phyloP scores from a whole-genome alignment of 768 basidiomycete species.

The Russula vinacea region DNA sequence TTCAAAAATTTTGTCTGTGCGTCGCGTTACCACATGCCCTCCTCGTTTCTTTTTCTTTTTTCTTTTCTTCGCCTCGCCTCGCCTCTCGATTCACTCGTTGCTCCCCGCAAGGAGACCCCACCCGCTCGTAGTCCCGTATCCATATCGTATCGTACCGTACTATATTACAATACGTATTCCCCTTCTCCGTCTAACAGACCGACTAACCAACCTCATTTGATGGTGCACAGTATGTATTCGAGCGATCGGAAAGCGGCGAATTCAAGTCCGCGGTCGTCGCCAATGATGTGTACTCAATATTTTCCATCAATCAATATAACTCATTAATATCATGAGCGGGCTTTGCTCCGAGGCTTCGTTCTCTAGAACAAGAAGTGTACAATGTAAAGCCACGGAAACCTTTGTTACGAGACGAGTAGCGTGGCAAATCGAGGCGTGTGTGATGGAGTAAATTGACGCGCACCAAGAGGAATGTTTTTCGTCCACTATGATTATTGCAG shows the following conservation, averaged over 20 bases:
- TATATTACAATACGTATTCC: slow-evolving; percentile 27
- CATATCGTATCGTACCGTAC: slow-evolving; percentile 25
- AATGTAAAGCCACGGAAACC: too few species aligned
- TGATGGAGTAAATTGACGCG: too few species aligned
- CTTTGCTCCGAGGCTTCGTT: too few species aligned
- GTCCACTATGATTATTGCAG: too few species aligned
- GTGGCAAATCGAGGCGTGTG: too few species aligned
- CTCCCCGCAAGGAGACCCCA: slow-evolving; percentile 17
- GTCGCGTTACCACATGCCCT: slow-evolving; percentile 21
- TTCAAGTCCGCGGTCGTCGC: not conserved
- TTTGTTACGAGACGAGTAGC: too few species aligned
- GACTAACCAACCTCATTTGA: slow-evolving; percentile 5
- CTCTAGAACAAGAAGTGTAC: too few species aligned
- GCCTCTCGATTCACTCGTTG: slow-evolving; percentile 19
- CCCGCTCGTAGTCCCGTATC: slow-evolving; percentile 11
- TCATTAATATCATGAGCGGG: too few species aligned
- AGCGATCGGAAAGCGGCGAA: not conserved
- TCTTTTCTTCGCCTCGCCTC: slow-evolving; percentile 3
- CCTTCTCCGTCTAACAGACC: slow-evolving; percentile 13
- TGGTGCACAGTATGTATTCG: not conserved
- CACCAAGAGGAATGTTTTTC: too few species aligned
- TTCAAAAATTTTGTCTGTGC: slow-evolving; percentile 12
- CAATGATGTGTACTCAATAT: not conserved
- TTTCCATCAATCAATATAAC: not conserved
- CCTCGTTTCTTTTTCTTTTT: not conserved